These are phyloP conservation scores for Leishmania martiniquensis DNA, from an alignment of 208 protist genomes.

Conservation along the genomic window DNA sequence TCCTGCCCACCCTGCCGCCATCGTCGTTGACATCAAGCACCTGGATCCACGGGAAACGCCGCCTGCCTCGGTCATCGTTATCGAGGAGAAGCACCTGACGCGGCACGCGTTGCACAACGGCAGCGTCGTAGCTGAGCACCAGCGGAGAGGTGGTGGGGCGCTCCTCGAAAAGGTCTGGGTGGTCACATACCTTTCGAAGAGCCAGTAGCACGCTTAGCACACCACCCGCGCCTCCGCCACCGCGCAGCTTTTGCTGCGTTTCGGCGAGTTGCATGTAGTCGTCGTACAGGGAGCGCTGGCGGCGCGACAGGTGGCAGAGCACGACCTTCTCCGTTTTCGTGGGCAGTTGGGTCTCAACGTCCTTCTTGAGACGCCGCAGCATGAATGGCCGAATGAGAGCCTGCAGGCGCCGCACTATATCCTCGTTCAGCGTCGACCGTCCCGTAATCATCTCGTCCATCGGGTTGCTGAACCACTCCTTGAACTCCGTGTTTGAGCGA, in stretches of 20 bases:
- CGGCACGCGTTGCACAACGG: slow-evolving; percentile 44
- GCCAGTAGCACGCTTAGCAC: slow-evolving; percentile 96
- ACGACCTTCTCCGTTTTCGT: slow-evolving; percentile 95
- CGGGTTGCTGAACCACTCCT: slow-evolving; percentile 98
- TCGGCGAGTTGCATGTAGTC: slow-evolving; percentile 96
- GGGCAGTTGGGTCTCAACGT: slow-evolving; percentile 97
- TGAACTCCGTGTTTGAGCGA: slow-evolving; percentile 95
- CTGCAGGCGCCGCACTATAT: slow-evolving; percentile 95
- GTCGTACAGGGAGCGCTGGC: slow-evolving; percentile 96
- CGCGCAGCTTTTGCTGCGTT: slow-evolving; percentile 59
- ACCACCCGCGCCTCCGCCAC: slow-evolving; percentile 59
- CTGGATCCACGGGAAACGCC: slow-evolving; percentile 36
- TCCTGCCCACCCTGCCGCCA: not conserved
- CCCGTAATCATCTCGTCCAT: slow-evolving; percentile 94
- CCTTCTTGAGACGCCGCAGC: slow-evolving; percentile 97
- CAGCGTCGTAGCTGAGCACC: slow-evolving; percentile 47
- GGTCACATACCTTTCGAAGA: slow-evolving; percentile 98
- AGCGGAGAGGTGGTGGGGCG: slow-evolving; percentile 76
- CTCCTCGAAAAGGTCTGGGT: slow-evolving; percentile 97
- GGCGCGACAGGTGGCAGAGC: slow-evolving; percentile 92
- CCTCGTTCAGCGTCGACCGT: slow-evolving; percentile 71
- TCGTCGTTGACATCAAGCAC: slow-evolving; percentile 36
- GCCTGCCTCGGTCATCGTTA: slow-evolving; percentile 34
- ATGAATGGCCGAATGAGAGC: slow-evolving; percentile 98
- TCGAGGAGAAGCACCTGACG: slow-evolving; percentile 47